Evolutionary conservation across 1,139 yeast genomes (phyloP).

Genomic region (Yamadazyma oceani): DNA sequence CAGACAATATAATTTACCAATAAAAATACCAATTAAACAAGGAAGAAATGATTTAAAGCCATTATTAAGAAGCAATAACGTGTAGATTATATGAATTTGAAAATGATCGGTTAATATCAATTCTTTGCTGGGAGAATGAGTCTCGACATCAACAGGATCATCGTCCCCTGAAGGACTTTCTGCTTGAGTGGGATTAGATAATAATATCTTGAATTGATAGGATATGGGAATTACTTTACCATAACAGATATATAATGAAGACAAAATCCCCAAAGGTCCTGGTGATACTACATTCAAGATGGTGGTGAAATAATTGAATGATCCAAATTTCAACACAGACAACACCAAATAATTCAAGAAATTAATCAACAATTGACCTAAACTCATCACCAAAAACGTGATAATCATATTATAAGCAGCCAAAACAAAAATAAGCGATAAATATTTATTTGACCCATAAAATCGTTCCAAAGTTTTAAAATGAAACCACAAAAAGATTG

Average conservation of each 20-base stretch:
- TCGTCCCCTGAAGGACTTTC: slow-evolving; percentile 1
- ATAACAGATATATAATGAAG: slow-evolving; percentile 60
- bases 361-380: slow-evolving; percentile 37
- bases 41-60: slow-evolving; percentile 53
- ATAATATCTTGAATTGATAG: slow-evolving; percentile 54
- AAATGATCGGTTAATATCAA: slow-evolving; percentile 55
- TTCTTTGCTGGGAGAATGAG: slow-evolving; percentile 8
- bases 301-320: slow-evolving; percentile 24
- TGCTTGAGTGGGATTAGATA: slow-evolving; percentile 24
- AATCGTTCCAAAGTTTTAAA: slow-evolving; percentile 64
- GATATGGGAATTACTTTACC: slow-evolving; percentile 58
- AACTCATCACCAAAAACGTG: slow-evolving; percentile 36
- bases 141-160: slow-evolving; percentile 6
- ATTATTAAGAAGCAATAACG: slow-evolving; percentile 54
- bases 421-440: slow-evolving; percentile 36
- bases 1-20: slow-evolving; percentile 56
- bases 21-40: slow-evolving; percentile 53
- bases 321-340: slow-evolving; percentile 12
- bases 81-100: slow-evolving; percentile 52
- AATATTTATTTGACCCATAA: slow-evolving; percentile 60
- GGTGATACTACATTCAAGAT: slow-evolving; percentile 41
- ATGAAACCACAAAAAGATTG: slow-evolving; percentile 54
- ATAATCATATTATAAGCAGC: slow-evolving; percentile 35
- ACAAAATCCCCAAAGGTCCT: slow-evolving; percentile 65
- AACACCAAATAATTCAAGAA: slow-evolving; percentile 27